Evolutionary conservation across 1,284 basidiomycete genomes (phyloP).

Genomic region (Amylostereum chailletii): DNA sequence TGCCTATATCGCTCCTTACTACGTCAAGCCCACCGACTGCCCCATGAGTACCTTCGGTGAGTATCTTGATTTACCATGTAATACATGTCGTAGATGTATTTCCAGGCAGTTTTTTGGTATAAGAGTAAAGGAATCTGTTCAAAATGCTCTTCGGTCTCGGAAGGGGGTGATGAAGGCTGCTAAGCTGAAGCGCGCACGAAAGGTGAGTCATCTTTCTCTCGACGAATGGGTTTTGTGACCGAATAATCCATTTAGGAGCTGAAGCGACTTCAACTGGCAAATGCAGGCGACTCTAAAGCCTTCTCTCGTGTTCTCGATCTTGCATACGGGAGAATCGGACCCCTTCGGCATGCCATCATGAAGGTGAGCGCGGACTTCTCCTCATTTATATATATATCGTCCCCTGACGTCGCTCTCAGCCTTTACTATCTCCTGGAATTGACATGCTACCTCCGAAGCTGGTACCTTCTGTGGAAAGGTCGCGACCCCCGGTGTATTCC

Average conservation of each 20-base stretch:
- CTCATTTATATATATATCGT: conserved; percentile 1
- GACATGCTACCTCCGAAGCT: conserved; percentile 33
- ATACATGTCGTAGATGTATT: conserved; percentile 10
- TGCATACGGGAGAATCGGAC: conserved; percentile 76
- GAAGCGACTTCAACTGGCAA: conserved; percentile 47
- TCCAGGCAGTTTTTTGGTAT: conserved; percentile 57
- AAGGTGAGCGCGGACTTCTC: conserved; percentile 29
- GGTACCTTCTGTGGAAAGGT: conserved; percentile 41
- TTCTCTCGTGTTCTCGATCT: conserved; percentile 55
- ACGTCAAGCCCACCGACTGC: conserved; percentile 43
- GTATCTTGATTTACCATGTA: conserved; percentile 10
- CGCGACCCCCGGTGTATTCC: conserved; percentile 56
- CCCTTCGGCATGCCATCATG: conserved; percentile 57
- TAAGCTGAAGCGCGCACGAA: conserved; percentile 41
- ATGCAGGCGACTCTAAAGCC: conserved; percentile 39
- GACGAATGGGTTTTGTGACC: too few species aligned
- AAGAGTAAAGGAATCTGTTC: conserved; percentile 52
- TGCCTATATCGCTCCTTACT: conserved; percentile 47
- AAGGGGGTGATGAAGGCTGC: conserved; percentile 16
- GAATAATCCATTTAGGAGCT: conserved; percentile 35
- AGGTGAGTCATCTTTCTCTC: conserved; percentile 26
- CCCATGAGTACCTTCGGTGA: conserved; percentile 53
- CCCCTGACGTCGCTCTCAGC: conserved; percentile 27
- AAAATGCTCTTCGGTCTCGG: conserved; percentile 18
- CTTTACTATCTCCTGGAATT: conserved; percentile 39